Evolutionary conservation across 306 rosid species (phyloP).

Genomic region (Rosa rugosa): DNA sequence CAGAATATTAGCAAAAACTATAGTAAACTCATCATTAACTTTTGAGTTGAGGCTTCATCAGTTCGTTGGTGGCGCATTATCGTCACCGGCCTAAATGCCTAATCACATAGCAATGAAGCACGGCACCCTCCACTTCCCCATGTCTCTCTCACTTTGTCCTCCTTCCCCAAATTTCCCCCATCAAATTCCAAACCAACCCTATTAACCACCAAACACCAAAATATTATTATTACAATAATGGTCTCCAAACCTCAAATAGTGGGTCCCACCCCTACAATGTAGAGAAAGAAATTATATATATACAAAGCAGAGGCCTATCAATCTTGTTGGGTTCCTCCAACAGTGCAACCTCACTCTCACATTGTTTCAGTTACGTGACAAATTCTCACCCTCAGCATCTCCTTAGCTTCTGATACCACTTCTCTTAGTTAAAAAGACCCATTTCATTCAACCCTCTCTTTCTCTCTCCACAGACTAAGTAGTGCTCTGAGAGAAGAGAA

Average conservation of each 20-base stretch:
- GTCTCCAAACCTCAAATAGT: background rate
- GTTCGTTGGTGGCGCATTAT: background rate
- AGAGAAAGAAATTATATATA: background rate
- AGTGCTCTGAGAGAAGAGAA: background rate
- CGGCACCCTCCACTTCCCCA: background rate
- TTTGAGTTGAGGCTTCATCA: background rate
- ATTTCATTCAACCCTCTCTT: constrained; percentile 10
- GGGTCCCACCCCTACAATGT: background rate
- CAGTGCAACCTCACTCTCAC: no score
- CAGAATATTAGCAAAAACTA: background rate
- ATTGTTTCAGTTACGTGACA: constrained; percentile 48
- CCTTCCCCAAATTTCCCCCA: background rate
- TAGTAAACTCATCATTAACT: background rate
- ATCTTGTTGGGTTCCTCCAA: constrained; percentile 3
- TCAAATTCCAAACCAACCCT: background rate
- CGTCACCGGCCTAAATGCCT: background rate
- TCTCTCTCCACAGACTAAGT: constrained; percentile 1
- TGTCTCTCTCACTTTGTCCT: background rate
- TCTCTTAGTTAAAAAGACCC: background rate
- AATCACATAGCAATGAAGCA: background rate
- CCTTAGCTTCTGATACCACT: constrained; percentile 48
- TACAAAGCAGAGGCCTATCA: background rate
- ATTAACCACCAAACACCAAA: background rate
- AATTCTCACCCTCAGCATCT: constrained; percentile 53
- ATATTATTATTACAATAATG: background rate